Evolutionary conservation across 2,329 filamentous ascomycete genomes (phyloP).

Genomic region (Camillea tinctor): DNA sequence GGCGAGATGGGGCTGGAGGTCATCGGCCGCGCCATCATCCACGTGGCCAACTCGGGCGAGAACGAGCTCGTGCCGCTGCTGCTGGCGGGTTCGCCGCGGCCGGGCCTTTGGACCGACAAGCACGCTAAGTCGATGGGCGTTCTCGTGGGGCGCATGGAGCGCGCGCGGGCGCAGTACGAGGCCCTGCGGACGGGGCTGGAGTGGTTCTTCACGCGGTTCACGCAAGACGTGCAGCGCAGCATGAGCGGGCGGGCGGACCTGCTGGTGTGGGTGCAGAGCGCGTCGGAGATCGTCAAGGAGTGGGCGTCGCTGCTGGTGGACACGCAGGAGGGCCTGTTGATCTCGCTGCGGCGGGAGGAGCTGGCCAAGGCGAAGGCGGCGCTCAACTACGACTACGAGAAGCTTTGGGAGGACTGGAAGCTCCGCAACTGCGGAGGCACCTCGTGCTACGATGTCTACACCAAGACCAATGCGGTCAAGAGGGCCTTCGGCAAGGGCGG

Average conservation of each 20-base stretch:
- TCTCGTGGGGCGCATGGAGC: neutral
- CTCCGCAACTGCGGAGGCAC: slow-evolving; percentile 22
- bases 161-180: neutral
- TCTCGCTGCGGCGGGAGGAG: slow-evolving; percentile 8
- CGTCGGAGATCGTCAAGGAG: slow-evolving; percentile 9
- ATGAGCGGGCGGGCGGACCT: neutral
- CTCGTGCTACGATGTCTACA: slow-evolving; percentile 15
- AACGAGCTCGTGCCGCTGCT: neutral
- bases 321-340: slow-evolving; percentile 16
- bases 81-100: neutral
- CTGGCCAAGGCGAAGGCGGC: neutral
- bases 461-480: neutral
- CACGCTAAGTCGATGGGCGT: neutral
- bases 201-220: neutral
- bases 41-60: neutral
- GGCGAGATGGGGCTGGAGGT: neutral
- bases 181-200: neutral
- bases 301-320: slow-evolving; percentile 13
- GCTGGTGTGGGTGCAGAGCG: slow-evolving; percentile 4
- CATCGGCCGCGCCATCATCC: neutral
- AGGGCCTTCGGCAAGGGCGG: neutral
- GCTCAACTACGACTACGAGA: neutral
- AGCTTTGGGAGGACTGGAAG: slow-evolving; percentile 23
- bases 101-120: neutral
- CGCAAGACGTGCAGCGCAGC: neutral